Base-by-base conservation (phyloP, 768 basidiomycete species). In the Boletellus sp. region DNA sequence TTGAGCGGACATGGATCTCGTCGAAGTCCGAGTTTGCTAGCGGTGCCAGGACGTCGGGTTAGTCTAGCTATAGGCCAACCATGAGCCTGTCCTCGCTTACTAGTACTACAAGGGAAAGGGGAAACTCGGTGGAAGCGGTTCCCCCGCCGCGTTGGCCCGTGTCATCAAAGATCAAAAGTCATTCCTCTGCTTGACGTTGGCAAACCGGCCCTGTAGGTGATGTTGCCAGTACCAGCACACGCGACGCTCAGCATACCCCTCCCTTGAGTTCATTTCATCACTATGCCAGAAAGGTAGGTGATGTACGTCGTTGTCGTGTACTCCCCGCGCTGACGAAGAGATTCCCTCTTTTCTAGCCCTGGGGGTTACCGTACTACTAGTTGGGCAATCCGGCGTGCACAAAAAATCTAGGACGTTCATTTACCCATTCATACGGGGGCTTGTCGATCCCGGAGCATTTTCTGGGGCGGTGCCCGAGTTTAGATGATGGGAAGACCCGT, bases 241-340 rank as follows among this genome's bases (percentile, higher is more conserved):
- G 65, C 65, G 6, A 68, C 75, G 28, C 74, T 83, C 51, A 74
- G 76, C 56, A 71, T 83, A 74, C 75, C 1, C 73, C 78, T 1
- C 79, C 81, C 3, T 68, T 83, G 54, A 79, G 78, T 28, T 75
- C 81, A 3, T 85, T 84, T 69, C 81, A 84, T 67, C 84, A 84
- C 59, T 79, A 83, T 47, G 58, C 74, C 33, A 72, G 72, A 57
- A 74, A 71, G 51, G 80, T 81, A 46, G 8, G 70, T 61, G 0
- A 1, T 15, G n/a, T 19, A 23, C 8, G 7, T 38, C 13, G 1
- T 20, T 16, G 17, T 13, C 2, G 20, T 3, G 8, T 5, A n/a
- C n/a, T n/a, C n/a, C n/a, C 16, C n/a, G 32, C 17, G 38, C 42
- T 63, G 22, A 61, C 34, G n/a, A n/a, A n/a, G n/a, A n/a, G n/a